Base-by-base conservation (phyloP, 1,284 basidiomycete genomes). In the Mycena sp. region DNA sequence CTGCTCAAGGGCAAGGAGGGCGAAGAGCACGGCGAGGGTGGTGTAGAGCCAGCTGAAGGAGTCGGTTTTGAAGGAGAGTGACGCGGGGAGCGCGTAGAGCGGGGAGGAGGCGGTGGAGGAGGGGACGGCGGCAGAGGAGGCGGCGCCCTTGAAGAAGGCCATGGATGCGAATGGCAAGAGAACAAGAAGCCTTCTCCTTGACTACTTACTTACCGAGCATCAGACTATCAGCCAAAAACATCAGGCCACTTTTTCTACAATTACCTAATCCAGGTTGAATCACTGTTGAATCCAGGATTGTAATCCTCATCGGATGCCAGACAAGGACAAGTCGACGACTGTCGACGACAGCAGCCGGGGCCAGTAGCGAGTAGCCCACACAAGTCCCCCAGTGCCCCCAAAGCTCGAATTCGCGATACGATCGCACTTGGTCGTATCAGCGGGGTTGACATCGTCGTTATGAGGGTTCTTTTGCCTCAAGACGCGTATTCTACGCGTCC, bases 1-100 rank as follows among this genome's bases (percentile, higher is more conserved):
- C 80, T 98, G 95, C 73, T 95, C 93, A 57, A 94, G 82, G 45
- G 85, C 78, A 54, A 95, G 87, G 38, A 95, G 83, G 6, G 87
- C 79, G 45, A 84, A 73, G 64, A 93, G 67, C 70, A 94, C 77
- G 37, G 86, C 86, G 41, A 81, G 69, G 26, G 88, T 85, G 2
- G 92, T 92, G 76, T 83, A 89, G 37, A 90, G 71, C 88, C 90
- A 92, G 52, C 83, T 81, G 26, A 74, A 74, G 19, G 78, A 76
- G 54, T 76, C 74, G 14, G 85, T n/a, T n/a, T n/a, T 68, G 65
- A 85, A 76, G 6, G 83, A 79, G 23, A 62, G 51, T 29, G 83
- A 74, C 17, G 83, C 69, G 32, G 83, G 82, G 66, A 87, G 76
- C 57, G 78, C 77, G 64, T 82, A 79, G 65, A 83, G 75, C 32